phyloP scores from a whole-genome alignment of 257 asterid species.

The Coffea eugenioides region DNA sequence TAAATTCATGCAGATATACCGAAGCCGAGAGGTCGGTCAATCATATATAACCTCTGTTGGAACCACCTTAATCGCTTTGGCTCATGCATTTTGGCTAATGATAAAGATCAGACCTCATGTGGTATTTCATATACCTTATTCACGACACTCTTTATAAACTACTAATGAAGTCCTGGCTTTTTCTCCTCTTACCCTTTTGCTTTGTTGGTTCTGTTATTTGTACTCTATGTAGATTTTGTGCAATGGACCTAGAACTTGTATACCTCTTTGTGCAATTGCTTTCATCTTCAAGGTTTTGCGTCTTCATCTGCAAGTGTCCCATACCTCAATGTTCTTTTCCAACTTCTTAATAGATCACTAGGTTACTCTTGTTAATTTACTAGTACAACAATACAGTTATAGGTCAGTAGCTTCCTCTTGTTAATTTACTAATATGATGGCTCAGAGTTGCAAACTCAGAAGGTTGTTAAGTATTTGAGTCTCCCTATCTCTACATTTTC shows the following conservation, averaged over 20 bases:
- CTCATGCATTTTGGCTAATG: conserved; percentile 89
- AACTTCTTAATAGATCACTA: neutral
- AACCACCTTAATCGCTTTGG: conserved; percentile 75
- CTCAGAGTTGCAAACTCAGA: neutral
- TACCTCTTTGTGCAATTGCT: conserved; percentile 73
- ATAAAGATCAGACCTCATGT: conserved; percentile 86
- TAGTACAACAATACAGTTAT: neutral
- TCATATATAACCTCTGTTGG: conserved; percentile 82
- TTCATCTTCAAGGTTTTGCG: conserved; percentile 69
- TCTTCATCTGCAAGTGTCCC: neutral
- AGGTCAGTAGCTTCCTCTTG: neutral
- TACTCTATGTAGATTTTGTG: conserved; percentile 58
- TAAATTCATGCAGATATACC: conserved; percentile 70
- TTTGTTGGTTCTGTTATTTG: neutral
- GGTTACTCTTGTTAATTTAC: neutral
- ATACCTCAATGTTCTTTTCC: neutral
- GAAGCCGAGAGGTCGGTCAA: conserved; percentile 96
- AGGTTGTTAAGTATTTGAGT: neutral
- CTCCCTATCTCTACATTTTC: neutral
- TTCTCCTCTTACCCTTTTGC: neutral
- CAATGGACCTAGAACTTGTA: conserved; percentile 96
- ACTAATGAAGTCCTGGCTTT: neutral
- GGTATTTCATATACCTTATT: conserved; percentile 45
- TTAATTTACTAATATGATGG: neutral
- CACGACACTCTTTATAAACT: neutral